These are phyloP conservation scores for Macrophomina pseudophaseolina DNA, from an alignment of 2,329 filamentous ascomycete species.

Conservation along the genomic window DNA sequence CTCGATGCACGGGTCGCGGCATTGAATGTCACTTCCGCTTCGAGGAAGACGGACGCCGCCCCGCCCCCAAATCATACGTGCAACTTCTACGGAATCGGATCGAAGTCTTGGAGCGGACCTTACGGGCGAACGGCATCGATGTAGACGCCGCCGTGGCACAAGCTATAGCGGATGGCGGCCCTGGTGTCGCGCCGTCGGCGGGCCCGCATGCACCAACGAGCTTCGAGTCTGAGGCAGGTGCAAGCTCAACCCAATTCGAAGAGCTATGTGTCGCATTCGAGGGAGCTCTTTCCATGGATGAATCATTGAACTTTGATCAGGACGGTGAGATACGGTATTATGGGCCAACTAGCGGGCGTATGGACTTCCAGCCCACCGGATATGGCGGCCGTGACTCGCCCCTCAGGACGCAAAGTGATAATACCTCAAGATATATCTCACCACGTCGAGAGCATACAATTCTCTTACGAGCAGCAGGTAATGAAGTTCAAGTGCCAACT, in stretches of 20 bases:
- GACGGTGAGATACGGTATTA: slow-evolving; percentile 45
- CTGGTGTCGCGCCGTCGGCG: neutral
- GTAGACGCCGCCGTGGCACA: slow-evolving; percentile 34
- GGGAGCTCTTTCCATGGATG: slow-evolving; percentile 43
- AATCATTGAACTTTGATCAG: slow-evolving; percentile 43
- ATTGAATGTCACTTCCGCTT: slow-evolving; percentile 40
- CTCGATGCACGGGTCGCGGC: slow-evolving; percentile 39
- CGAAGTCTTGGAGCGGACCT: slow-evolving; percentile 38
- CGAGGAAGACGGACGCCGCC: slow-evolving; percentile 42
- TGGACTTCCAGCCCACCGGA: slow-evolving; percentile 37
- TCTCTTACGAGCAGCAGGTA: neutral
- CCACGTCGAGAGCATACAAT: neutral
- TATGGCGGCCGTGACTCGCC: neutral
- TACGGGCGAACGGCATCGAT: slow-evolving; percentile 40
- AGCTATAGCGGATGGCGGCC: neutral
- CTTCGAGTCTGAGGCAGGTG: neutral
- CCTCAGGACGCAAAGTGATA: neutral
- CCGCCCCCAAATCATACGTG: slow-evolving; percentile 44
- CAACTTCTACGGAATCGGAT: slow-evolving; percentile 42
- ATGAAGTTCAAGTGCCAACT: slow-evolving; percentile 23
- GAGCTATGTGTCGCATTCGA: slow-evolving; percentile 35
- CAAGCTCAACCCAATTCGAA: slow-evolving; percentile 29
- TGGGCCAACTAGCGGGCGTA: slow-evolving; percentile 44
- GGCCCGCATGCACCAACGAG: neutral
- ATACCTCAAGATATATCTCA: slow-evolving; percentile 5